Evolutionary conservation across 2,329 filamentous ascomycete species (phyloP).

Genomic region (Plectosphaerella plurivora): DNA sequence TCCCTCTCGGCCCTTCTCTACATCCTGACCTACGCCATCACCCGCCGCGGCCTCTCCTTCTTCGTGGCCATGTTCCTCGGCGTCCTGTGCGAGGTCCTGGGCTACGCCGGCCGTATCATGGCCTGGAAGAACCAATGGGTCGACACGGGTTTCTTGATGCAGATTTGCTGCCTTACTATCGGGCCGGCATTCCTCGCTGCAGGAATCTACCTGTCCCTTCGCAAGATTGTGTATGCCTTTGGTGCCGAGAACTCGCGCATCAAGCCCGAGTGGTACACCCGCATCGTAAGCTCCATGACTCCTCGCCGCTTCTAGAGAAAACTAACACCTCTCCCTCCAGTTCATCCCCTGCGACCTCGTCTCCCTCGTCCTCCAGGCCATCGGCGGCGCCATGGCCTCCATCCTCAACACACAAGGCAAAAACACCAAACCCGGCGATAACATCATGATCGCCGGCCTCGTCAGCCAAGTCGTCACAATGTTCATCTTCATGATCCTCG

Average conservation of each 20-base stretch:
- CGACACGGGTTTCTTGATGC: constrained; percentile 45
- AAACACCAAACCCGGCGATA: constrained; percentile 37
- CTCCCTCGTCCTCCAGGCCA: constrained; percentile 56
- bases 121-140: constrained; percentile 49
- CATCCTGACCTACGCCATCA: constrained; percentile 33
- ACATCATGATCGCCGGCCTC: constrained; percentile 64
- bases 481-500: constrained; percentile 46
- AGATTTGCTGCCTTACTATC: constrained; percentile 59
- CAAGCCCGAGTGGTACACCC: constrained; percentile 40
- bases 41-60: constrained; percentile 45
- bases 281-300: constrained; percentile 32
- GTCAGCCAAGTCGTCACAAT: constrained; percentile 56
- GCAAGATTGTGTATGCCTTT: constrained; percentile 42
- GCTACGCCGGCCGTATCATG: constrained; percentile 54
- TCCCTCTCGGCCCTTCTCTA: constrained; percentile 35
- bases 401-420: constrained; percentile 31
- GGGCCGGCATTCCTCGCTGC: constrained; percentile 62
- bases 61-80: constrained; percentile 49
- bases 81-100: constrained; percentile 50
- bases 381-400: constrained; percentile 52
- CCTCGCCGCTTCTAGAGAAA: background rate
- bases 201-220: constrained; percentile 58
- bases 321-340: constrained; percentile 16
- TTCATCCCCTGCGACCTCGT: constrained; percentile 62
- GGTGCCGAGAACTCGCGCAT: constrained; percentile 45